Base-by-base conservation (phyloP, 2,329 filamentous ascomycete genomes). In the Graphiopsis chlorocephala region DNA sequence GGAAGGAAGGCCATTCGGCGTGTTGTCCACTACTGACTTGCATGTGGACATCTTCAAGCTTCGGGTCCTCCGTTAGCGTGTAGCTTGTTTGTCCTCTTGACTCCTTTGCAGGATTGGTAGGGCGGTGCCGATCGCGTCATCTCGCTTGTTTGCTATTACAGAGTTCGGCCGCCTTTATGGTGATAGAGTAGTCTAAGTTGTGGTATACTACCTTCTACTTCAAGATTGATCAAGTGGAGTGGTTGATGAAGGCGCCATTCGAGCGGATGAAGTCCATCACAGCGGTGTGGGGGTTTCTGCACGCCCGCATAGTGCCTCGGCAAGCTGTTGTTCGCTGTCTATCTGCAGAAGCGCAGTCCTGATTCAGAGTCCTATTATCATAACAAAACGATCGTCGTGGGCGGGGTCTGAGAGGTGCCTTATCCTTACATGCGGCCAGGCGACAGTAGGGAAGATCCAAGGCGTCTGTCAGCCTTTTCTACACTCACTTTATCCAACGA, bases 211-310 rank as follows among this genome's bases (percentile, higher is more conserved):
- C 50, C 50, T 53, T 53, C 50, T 53, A 29, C 50, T 53, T 53
- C 50, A 29, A 53, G 50, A 31, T n/a, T 31, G 50, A 53, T 53
- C 50, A 53, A 31, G 50, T 53, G 50, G 28, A n/a, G 26, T 53
- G 26, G 28, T 31, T n/a, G n/a, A 10, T 31, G 26, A 53, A 28
- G 50, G 15, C 26, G 25, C 50, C 31, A 31, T 53, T 53, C 25
- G 26, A 26, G 26, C 28, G 50, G 50, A 29, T 26, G 48, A 52
- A 52, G 25, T 53, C 14, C 50, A 31, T n/a, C 3, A 2, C 50
- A 20, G 38, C 38, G 38, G 38, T 45, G 38, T 45, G 38, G 35
- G 17, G 35, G 38, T 6, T 45, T 45, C 38, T 20, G n/a, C n/a
- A 45, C 38, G n/a, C 38, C 14, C n/a, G 38, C 38, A 12, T 45